Conservation (phyloP, 2,329 filamentous ascomycete species). For the Colletotrichum costaricense region DNA sequence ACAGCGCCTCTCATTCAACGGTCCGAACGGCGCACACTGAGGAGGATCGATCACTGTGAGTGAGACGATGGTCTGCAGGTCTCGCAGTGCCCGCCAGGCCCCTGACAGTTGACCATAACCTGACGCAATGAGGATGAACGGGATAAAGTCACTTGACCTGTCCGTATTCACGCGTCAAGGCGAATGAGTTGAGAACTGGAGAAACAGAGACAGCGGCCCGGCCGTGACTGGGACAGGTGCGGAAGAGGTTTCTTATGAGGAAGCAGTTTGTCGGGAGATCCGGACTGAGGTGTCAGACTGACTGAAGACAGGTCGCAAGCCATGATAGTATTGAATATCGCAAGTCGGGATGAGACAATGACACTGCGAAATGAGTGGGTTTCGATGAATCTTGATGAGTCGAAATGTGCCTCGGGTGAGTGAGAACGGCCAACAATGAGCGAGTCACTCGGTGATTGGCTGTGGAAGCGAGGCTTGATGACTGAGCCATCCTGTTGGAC, state of each 20-base stretch:
- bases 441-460: slow-evolving; percentile 13
- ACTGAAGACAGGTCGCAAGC: neutral
- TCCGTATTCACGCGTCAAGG: slow-evolving; percentile 19
- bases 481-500: neutral
- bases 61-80: neutral
- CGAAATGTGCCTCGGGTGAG: slow-evolving; percentile 1
- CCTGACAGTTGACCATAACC: slow-evolving; percentile 13
- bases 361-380: slow-evolving; percentile 1
- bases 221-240: slow-evolving; percentile 10
- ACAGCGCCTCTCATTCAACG: slow-evolving; percentile 18
- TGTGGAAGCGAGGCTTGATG: slow-evolving; percentile 11
- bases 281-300: neutral
- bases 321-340: neutral
- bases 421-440: neutral
- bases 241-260: neutral
- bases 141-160: slow-evolving; percentile 28
- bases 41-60: neutral
- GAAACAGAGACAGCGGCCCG: slow-evolving; percentile 28
- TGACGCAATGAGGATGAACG: neutral
- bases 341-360: neutral
- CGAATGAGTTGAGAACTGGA: slow-evolving; percentile 2
- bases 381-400: slow-evolving; percentile 16
- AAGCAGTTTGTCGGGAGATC: neutral
- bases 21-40: neutral
- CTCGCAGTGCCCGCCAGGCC: neutral